These are phyloP conservation scores for Rugonectria rugulosa DNA, from an alignment of 2,329 filamentous ascomycete species.

Conservation along the genomic window DNA sequence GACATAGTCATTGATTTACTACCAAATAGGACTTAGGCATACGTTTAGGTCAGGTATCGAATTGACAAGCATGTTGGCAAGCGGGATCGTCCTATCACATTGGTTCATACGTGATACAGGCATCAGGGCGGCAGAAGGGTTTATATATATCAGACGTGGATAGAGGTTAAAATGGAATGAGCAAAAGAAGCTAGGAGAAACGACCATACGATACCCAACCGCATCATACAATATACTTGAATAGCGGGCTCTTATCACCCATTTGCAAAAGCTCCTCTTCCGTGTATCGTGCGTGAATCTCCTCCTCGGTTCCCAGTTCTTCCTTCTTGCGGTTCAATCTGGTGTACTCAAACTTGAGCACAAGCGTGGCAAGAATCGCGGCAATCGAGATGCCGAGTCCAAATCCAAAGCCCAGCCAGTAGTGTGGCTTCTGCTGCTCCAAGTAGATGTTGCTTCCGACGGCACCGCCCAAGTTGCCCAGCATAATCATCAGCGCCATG, in stretches of 20 bases:
- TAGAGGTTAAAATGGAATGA: too few relatives aligned
- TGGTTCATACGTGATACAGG: too few relatives aligned
- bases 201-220: too few relatives aligned
- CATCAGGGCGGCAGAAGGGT: too few relatives aligned
- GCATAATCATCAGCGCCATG: neutral
- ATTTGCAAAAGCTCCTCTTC: neutral
- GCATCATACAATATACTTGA: conserved; percentile 5
- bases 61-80: too few relatives aligned
- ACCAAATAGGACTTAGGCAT: too few relatives aligned
- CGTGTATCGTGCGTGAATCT: neutral
- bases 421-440: neutral
- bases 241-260: conserved; percentile 2
- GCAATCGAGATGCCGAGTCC: neutral
- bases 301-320: neutral
- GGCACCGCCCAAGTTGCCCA: conserved; percentile 12
- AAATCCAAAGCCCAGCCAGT: neutral
- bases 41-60: too few relatives aligned
- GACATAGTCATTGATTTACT: too few relatives aligned
- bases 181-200: too few relatives aligned
- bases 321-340: neutral
- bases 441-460: conserved; percentile 20
- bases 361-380: neutral
- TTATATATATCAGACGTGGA: too few relatives aligned
- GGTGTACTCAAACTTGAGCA: neutral
- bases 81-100: too few relatives aligned